Evolutionary conservation across 2,329 filamentous ascomycete species (phyloP).

Genomic region (Harringtonia lauricola): DNA sequence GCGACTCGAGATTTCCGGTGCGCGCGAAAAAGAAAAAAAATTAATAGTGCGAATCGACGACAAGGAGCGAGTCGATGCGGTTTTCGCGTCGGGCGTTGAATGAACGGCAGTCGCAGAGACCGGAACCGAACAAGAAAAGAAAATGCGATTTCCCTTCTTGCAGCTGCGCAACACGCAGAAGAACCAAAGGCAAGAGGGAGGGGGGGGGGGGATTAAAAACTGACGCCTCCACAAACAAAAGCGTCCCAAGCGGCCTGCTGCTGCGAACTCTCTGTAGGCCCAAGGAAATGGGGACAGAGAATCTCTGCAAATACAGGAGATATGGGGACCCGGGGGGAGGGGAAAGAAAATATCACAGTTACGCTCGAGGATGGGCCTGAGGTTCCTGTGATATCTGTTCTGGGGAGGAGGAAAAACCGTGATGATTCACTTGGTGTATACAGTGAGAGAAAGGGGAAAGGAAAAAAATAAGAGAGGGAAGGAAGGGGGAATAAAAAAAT

Average conservation of each 20-base stretch:
- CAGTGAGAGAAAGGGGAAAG: neutral
- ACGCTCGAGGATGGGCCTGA: neutral
- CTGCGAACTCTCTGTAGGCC: neutral
- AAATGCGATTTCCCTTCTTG: neutral
- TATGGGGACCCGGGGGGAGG: neutral
- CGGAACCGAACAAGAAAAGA: neutral
- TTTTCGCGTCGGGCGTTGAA: neutral
- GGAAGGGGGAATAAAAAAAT: neutral
- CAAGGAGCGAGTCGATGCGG: neutral
- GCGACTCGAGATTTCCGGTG: neutral
- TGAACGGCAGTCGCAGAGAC: slow-evolving; percentile 1
- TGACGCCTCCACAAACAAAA: neutral
- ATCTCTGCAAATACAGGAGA: neutral
- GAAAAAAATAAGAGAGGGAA: neutral
- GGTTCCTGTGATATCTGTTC: slow-evolving; percentile 3
- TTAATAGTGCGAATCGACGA: neutral
- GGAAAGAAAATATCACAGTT: neutral
- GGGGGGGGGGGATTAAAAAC: neutral
- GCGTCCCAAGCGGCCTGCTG: neutral
- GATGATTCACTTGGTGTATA: slow-evolving; percentile 2
- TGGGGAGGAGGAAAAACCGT: slow-evolving; percentile 1
- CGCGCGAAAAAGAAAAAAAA: neutral
- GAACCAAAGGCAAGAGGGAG: neutral
- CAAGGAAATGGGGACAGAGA: neutral
- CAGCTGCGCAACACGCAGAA: too few species aligned